Evolutionary conservation across 352 stramenopile genomes (phyloP), one percentile per base, ranked within the genome.

Genomic region (Globisporangium cylindrosporum): DNA sequence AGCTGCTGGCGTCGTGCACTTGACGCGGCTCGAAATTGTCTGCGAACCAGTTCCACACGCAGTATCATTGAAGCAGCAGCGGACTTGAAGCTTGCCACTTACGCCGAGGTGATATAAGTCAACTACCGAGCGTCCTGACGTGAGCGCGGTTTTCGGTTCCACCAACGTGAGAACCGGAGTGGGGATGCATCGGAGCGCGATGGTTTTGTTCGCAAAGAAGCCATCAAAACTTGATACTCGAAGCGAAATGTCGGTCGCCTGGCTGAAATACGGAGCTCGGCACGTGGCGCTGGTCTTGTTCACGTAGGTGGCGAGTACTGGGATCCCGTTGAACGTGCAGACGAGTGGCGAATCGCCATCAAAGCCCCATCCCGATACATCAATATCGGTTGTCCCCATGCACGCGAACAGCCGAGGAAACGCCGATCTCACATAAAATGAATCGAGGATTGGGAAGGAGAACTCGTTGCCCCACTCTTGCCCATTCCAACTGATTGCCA

Each of bases 401-500:
- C 77, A 82, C 1, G 64, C 32, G 14, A 78, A 36, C 1, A 84
- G 10, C 22, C 24, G 70, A 5, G 80, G 80, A 9, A 46, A 56
- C 22, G 79, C 59, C 24, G 55, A 70, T 20, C 68, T 2, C 10
- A 86, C 38, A 5, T 67, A 38, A 29, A 82, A 79, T 1, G 67
- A 67, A 4, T 72, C 20, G 24, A 64, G 25, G 18, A 82, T 58
- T 2, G 56, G 4, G 15, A 84, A 14, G 7, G 29, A 25, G 10
- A 73, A 8, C 2, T 8, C 6, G 1, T 67, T 29, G 53, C 76
- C 76, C 78, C 78, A 88, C 7, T 88, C 78, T 70, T 88, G 80
- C 0, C 68, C 66, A 53, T 88, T 88, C 15, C 79, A 60, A 62
- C 80, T 86, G 34, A 88, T 68, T 3, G 69, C 51, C 60, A 88